These are phyloP conservation scores for Trametes pubescens DNA, from an alignment of 1,284 basidiomycete species.

Conservation along the genomic window DNA sequence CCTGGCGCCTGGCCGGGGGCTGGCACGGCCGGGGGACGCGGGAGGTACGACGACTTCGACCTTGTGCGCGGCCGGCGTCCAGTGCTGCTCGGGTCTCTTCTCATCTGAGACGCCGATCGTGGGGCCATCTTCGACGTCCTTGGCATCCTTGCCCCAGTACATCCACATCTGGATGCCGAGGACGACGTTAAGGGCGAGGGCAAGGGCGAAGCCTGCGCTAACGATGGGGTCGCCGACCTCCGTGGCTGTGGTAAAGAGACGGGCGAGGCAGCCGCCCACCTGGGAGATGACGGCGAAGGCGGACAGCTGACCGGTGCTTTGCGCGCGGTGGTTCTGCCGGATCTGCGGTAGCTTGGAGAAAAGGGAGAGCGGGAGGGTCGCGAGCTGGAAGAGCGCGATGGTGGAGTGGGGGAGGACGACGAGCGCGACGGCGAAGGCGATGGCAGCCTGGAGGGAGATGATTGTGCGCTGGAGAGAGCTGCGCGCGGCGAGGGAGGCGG, in stretches of 20 bases:
- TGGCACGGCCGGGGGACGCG: constrained; percentile 42
- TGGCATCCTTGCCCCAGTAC: constrained; percentile 76
- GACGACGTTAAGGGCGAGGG: constrained; percentile 81
- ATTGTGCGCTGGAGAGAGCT: constrained; percentile 34
- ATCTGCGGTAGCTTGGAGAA: constrained; percentile 92
- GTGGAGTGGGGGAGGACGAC: constrained; percentile 57
- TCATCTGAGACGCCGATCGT: constrained; percentile 28
- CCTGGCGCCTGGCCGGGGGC: constrained; percentile 56
- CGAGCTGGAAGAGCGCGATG: constrained; percentile 74
- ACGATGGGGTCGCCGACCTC: constrained; percentile 87
- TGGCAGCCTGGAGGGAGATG: constrained; percentile 50
- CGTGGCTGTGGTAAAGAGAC: constrained; percentile 88
- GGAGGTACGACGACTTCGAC: constrained; percentile 55
- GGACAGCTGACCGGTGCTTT: constrained; percentile 90
- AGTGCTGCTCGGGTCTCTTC: constrained; percentile 38
- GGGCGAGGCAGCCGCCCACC: constrained; percentile 84
- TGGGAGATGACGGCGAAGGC: constrained; percentile 88
- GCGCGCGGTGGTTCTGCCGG: constrained; percentile 73
- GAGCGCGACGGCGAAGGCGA: constrained; percentile 55
- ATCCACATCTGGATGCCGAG: constrained; percentile 83
- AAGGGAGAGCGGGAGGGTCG: constrained; percentile 86
- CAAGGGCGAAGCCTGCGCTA: constrained; percentile 81
- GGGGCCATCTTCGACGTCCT: constrained; percentile 40
- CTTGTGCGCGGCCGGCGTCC: constrained; percentile 42
- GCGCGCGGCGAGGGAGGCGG: constrained; percentile 26